Base-by-base conservation (phyloP, 2,329 filamentous ascomycete species). In the Akanthomyces uredinophilus region DNA sequence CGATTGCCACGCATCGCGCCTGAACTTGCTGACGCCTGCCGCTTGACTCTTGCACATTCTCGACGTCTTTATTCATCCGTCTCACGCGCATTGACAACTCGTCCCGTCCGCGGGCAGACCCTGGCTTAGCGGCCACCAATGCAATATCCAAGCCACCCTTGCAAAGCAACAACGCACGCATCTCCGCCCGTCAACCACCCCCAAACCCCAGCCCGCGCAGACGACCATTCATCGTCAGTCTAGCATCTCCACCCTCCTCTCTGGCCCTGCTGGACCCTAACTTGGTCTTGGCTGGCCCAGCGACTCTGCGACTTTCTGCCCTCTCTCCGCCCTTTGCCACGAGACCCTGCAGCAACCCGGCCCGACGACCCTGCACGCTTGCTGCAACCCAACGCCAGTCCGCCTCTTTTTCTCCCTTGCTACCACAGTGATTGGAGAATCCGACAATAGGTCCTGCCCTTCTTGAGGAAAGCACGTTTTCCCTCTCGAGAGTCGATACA, bases 301-400 rank as follows among this genome's bases (percentile, higher is more conserved):
- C 32, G 18, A 16, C 43, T 18, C 20, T 43, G 20, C 22, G 24
- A 20, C 32, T 39, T n/a, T n/a, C 22, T 41, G 4, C 11, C 37
- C 51, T 24, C 56, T 24, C 22, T 51, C 56, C 56, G 47, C 56
- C 20, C 41, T 44, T 51, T 51, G 22, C 35, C 56, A 18, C 13
- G 32, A 50, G 55, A 59, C 56, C 44, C 56, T 59, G 35, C 54
- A 47, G 27, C 24, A 37, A 16, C 43, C 13, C 54, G 29, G 20
- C 54, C 43, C 29, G 54, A 57, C 54, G 54, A 27, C 54, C 54
- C 54, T 57, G 54, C 44, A 57, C 54, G 29, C 20, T 32, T 57
- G 43, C 54, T 57, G 54, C 55, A 54, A 18, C 37, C 22, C 37
- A 37, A 39, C 43, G 43, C 41, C 20, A 35, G 14, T 53, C 51